These are phyloP conservation scores for Yamadazyma kitorensis DNA, from an alignment of 805 yeast genomes.

Conservation along the genomic window DNA sequence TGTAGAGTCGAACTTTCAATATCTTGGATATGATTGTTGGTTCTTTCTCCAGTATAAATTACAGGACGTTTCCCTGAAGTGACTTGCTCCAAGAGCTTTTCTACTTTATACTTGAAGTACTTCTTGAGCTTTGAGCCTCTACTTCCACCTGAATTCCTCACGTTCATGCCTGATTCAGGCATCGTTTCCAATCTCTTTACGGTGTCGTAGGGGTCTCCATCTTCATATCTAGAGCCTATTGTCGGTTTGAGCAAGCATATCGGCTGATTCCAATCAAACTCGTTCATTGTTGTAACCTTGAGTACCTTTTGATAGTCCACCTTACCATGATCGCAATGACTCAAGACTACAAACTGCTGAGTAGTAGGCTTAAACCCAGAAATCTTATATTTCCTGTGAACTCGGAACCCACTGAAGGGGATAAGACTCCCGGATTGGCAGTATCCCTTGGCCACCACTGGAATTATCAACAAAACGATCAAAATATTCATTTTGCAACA, in stretches of 20 bases:
- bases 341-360: constrained; percentile 43
- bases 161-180: not conserved
- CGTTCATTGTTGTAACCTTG: constrained; percentile 27
- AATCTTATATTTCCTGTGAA: constrained; percentile 45
- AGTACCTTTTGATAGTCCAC: constrained; percentile 41
- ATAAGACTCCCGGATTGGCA: constrained; percentile 10
- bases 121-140: constrained; percentile 3
- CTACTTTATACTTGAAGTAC: constrained; percentile 14
- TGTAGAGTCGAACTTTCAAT: constrained; percentile 16
- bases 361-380: constrained; percentile 32
- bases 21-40: constrained; percentile 15
- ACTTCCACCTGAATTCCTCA: constrained; percentile 1
- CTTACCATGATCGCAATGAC: constrained; percentile 52
- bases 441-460: not conserved
- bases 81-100: constrained; percentile 16
- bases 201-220: constrained; percentile 10
- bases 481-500: no score
- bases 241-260: constrained; percentile 41
- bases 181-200: constrained; percentile 5
- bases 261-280: constrained; percentile 49
- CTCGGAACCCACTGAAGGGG: constrained; percentile 56
- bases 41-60: constrained; percentile 21
- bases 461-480: no score
- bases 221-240: constrained; percentile 13
- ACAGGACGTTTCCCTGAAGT: constrained; percentile 15